A percentile compares a stretch with the other conserved stretches of the same genome.
These are phyloP conservation scores for Hanseniaspora thailandica DNA, from an alignment of 805 yeast genomes.

Conservation along the genomic window DNA sequence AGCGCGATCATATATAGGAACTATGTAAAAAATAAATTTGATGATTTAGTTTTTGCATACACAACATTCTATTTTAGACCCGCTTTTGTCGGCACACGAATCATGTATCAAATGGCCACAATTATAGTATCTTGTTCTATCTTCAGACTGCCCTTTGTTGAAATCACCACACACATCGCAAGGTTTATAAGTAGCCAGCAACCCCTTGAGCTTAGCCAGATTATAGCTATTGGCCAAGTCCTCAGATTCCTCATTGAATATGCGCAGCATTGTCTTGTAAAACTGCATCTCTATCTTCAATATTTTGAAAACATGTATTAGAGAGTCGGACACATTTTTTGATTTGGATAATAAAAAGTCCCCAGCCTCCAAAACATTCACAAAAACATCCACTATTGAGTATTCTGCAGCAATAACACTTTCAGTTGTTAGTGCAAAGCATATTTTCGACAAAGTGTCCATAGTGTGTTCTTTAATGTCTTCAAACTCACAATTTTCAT, in stretches of 20 bases:
- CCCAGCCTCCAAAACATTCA: slow-evolving; percentile 41
- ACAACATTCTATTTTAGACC: neutral
- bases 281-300: slow-evolving; percentile 54
- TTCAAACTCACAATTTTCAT: slow-evolving; percentile 13
- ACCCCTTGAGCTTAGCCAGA: slow-evolving; percentile 41
- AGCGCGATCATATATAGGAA: no score
- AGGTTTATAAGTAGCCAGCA: slow-evolving; percentile 44
- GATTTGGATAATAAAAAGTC: slow-evolving; percentile 39
- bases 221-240: slow-evolving; percentile 36
- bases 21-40: no score
- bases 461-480: slow-evolving; percentile 15
- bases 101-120: slow-evolving; percentile 9
- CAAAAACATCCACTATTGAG: slow-evolving; percentile 45
- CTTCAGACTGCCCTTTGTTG: slow-evolving; percentile 35
- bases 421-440: slow-evolving; percentile 18
- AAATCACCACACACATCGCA: slow-evolving; percentile 54
- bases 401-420: slow-evolving; percentile 20
- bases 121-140: slow-evolving; percentile 2
- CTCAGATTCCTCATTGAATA: slow-evolving; percentile 48
- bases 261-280: slow-evolving; percentile 37
- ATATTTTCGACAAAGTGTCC: slow-evolving; percentile 3
- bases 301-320: slow-evolving; percentile 53
- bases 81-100: neutral
- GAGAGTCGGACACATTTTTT: slow-evolving; percentile 46
- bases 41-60: neutral